Evolutionary conservation across 2,329 filamentous ascomycete genomes (phyloP).

Genomic region (Rutstroemia sp.): DNA sequence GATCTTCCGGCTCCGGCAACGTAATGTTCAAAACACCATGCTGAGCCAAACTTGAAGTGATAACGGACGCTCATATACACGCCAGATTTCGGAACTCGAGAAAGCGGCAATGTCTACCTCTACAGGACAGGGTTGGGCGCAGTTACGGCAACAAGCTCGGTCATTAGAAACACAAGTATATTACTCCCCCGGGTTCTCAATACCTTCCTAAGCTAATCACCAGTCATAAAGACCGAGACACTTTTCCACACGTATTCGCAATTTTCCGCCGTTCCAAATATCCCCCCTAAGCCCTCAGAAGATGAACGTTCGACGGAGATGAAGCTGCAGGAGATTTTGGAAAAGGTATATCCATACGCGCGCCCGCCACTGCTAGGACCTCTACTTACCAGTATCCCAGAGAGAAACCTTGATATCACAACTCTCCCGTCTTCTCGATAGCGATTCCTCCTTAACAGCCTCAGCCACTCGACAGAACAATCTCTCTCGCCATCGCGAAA

Average conservation of each 20-base stretch:
- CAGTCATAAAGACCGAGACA: conserved; percentile 7
- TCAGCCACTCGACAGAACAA: conserved; percentile 98
- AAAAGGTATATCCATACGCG: conserved; percentile 52
- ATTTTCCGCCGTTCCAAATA: conserved; percentile 71
- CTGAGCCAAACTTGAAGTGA: not conserved
- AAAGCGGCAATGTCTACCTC: conserved; percentile 14
- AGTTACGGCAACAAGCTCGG: conserved; percentile 85
- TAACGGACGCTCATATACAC: not conserved
- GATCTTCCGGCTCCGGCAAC: conserved; percentile 7
- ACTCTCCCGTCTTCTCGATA: conserved; percentile 84
- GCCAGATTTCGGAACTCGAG: not conserved
- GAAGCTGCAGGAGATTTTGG: conserved; percentile 76
- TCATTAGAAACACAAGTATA: conserved; percentile 79
- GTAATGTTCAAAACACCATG: conserved; percentile 2
- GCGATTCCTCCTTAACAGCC: conserved; percentile 76
- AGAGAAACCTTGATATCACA: conserved; percentile 75
- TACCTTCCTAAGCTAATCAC: not conserved
- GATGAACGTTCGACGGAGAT: conserved; percentile 75
- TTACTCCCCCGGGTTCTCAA: not conserved
- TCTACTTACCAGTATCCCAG: conserved; percentile 37
- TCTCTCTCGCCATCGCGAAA: conserved; percentile 81
- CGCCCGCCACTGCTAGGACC: not conserved
- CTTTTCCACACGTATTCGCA: conserved; percentile 80
- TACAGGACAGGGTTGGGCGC: conserved; percentile 64
- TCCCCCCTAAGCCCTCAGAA: conserved; percentile 75